Percentiles rank a stretch among this genome's conserved stretches.
Evolutionary conservation across 495 filamentous ascomycete species (phyloP).

Genomic region (Coniosporium apollinis): DNA sequence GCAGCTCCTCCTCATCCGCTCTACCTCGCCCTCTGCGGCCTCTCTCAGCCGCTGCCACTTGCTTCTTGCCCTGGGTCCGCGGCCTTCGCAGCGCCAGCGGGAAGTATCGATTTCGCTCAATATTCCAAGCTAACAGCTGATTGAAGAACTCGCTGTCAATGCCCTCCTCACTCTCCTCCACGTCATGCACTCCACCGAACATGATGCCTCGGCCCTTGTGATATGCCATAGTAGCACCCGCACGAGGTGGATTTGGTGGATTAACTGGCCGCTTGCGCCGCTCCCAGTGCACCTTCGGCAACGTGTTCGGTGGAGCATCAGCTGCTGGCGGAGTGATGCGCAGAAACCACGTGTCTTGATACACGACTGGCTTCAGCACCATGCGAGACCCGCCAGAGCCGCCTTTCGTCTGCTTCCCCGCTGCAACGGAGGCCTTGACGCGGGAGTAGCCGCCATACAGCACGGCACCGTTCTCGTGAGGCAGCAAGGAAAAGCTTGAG

Average conservation of each 20-base stretch:
- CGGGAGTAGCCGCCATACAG: slow-evolving; percentile 88
- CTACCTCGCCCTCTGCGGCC: slow-evolving; percentile 50
- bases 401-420: slow-evolving; percentile 42
- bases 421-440: slow-evolving; percentile 47
- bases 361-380: slow-evolving; percentile 67
- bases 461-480: slow-evolving; percentile 75
- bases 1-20: slow-evolving; percentile 77
- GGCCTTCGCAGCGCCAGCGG: slow-evolving; percentile 60
- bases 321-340: slow-evolving; percentile 54
- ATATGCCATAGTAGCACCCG: slow-evolving; percentile 77
- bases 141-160: slow-evolving; percentile 97
- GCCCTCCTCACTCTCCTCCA: slow-evolving; percentile 84
- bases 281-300: slow-evolving; percentile 74
- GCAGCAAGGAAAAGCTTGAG: slow-evolving; percentile 77
- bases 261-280: slow-evolving; percentile 83
- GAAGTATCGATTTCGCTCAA: slow-evolving; percentile 89
- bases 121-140: slow-evolving; percentile 72
- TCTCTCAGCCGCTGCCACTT: slow-evolving; percentile 37
- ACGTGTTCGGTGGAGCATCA: slow-evolving; percentile 41
- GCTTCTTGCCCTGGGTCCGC: slow-evolving; percentile 40
- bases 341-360: slow-evolving; percentile 90
- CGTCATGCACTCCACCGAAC: slow-evolving; percentile 91
- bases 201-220: slow-evolving; percentile 84
- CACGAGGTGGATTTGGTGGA: slow-evolving; percentile 63
- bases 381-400: slow-evolving; percentile 41